Evolutionary conservation across 2,329 filamentous ascomycete genomes (phyloP).

Genomic region (Fusarium redolens): DNA sequence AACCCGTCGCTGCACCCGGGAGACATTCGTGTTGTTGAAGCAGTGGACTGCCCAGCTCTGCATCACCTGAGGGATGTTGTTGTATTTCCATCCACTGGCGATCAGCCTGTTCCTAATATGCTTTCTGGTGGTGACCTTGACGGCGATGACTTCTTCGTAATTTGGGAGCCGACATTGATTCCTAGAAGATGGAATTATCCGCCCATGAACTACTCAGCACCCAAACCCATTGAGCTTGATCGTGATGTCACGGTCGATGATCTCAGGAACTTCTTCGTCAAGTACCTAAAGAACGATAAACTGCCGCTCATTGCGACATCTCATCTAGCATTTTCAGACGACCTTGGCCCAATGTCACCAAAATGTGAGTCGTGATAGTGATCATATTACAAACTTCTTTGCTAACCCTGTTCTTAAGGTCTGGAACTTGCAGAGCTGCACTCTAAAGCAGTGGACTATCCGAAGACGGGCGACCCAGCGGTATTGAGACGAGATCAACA

Average conservation of each 20-base stretch:
- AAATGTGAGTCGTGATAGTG: conserved; percentile 66
- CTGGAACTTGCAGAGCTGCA: conserved; percentile 82
- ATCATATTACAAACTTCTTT: background rate
- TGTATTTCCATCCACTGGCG: conserved; percentile 85
- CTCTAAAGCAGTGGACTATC: conserved; percentile 92
- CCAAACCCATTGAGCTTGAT: conserved; percentile 65
- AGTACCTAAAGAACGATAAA: conserved; percentile 91
- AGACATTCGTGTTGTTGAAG: conserved; percentile 87
- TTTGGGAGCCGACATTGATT: conserved; percentile 85
- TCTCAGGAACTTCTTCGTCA: conserved; percentile 86
- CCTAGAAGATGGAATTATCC: conserved; percentile 75
- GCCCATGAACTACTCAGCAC: conserved; percentile 81
- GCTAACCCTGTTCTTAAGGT: conserved; percentile 52
- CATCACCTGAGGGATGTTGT: conserved; percentile 85
- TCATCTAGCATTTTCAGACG: conserved; percentile 83
- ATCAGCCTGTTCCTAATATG: conserved; percentile 90
- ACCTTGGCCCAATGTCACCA: conserved; percentile 71
- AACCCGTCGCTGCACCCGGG: conserved; percentile 96
- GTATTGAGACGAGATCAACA: conserved; percentile 70
- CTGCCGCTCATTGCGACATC: conserved; percentile 83
- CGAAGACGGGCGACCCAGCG: conserved; percentile 87
- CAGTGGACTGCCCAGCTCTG: conserved; percentile 79
- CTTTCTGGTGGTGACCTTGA: conserved; percentile 96
- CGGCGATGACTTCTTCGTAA: conserved; percentile 93
- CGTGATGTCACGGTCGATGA: conserved; percentile 77